Evolutionary conservation across 139 green algal species (phyloP).

Genomic region (Micractinium sp.): DNA sequence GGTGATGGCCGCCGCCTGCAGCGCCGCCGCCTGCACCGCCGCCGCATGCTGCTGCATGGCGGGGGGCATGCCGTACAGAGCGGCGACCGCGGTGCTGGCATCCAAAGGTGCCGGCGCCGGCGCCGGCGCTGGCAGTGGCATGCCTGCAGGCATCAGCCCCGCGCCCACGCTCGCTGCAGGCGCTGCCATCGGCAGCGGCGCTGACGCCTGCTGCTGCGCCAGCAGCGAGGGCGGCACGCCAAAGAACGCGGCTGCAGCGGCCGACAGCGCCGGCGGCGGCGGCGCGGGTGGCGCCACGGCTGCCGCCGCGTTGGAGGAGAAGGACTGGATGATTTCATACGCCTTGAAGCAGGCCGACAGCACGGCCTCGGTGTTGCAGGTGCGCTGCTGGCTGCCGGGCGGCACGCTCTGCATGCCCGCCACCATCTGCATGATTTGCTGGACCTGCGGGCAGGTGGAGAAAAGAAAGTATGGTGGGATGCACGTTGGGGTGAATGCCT

Average conservation of each 20-base stretch:
- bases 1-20: background rate
- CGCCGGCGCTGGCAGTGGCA: background rate
- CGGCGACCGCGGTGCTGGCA: background rate
- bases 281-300: background rate
- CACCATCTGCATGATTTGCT: slow-evolving; percentile 21
- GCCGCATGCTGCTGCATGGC: background rate
- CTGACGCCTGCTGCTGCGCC: background rate
- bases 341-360: slow-evolving; percentile 29
- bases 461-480: too few species aligned
- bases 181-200: background rate
- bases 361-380: slow-evolving; percentile 10
- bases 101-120: background rate
- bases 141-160: background rate
- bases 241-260: slow-evolving; percentile 13
- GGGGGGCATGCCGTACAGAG: background rate
- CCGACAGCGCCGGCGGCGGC: background rate
- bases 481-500: too few species aligned
- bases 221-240: background rate
- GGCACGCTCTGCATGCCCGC: background rate
- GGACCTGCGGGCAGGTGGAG: background rate
- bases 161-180: too few species aligned
- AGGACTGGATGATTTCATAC: slow-evolving; percentile 25
- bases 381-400: background rate
- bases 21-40: background rate
- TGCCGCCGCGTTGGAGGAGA: background rate